Evolutionary conservation across 371 early-diverging fungal species (phyloP).

Genomic region (Mucor racemosus): DNA sequence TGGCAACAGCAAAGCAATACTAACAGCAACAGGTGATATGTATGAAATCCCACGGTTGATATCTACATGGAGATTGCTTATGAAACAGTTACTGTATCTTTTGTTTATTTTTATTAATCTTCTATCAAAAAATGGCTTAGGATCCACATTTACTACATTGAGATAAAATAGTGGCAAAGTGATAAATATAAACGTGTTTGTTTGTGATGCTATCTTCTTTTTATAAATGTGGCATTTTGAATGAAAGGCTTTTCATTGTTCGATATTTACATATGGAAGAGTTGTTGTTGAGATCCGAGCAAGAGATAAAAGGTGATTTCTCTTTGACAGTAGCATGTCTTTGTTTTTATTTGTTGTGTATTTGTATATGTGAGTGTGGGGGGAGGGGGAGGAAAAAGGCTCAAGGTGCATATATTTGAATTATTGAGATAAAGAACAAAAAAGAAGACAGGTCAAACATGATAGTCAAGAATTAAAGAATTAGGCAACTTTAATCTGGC

Average conservation of each 20-base stretch:
- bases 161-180: neutral
- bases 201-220: neutral
- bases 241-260: neutral
- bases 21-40: neutral
- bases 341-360: neutral
- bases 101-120: neutral
- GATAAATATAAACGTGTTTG: neutral
- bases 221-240: neutral
- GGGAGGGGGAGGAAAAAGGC: neutral
- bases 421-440: too few species aligned
- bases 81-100: neutral
- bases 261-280: neutral
- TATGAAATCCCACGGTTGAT: neutral
- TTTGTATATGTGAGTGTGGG: neutral
- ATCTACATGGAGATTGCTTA: neutral
- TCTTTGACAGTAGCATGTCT: neutral
- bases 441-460: too few species aligned
- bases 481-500: too few species aligned
- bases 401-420: too few species aligned
- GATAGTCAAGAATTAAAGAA: too few species aligned
- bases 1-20: neutral
- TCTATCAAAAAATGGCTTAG: conserved; percentile 1
- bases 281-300: neutral
- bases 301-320: neutral
- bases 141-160: neutral